These are phyloP conservation scores for Sporothrix curviconia DNA, from an alignment of 2,329 filamentous ascomycete genomes.

Conservation along the genomic window DNA sequence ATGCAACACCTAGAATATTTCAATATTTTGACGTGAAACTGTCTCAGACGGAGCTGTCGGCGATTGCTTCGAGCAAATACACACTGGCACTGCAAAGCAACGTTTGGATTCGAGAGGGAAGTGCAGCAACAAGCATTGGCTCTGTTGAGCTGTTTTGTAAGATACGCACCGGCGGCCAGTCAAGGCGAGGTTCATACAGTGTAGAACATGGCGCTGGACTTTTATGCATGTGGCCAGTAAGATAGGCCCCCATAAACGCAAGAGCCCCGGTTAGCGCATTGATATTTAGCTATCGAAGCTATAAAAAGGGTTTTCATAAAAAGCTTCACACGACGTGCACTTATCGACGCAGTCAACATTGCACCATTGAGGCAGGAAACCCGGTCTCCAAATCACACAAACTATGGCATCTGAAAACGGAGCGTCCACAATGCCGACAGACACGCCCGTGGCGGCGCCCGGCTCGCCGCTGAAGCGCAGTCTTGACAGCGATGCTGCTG, in stretches of 20 bases:
- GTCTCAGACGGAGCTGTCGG: too few relatives aligned
- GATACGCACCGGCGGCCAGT: too few relatives aligned
- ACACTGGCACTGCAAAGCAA: too few relatives aligned
- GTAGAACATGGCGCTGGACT: too few relatives aligned
- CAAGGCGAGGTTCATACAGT: not conserved
- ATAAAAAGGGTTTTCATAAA: constrained; percentile 7
- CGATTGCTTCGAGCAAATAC: too few relatives aligned
- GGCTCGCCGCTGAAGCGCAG: constrained; percentile 12
- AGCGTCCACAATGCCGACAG: not conserved
- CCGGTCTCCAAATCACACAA: not conserved
- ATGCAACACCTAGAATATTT: not conserved
- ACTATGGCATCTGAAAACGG: constrained; percentile 5
- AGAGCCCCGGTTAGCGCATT: not conserved
- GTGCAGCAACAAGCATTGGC: too few relatives aligned
- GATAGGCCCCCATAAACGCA: not conserved
- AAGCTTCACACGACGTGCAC: not conserved
- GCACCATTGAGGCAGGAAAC: too few relatives aligned
- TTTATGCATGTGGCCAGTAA: not conserved
- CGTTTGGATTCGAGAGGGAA: too few relatives aligned
- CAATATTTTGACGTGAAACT: too few relatives aligned
- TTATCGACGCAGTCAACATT: too few relatives aligned
- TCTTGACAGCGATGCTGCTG: not conserved
- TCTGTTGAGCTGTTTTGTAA: too few relatives aligned
- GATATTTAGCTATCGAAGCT: not conserved
- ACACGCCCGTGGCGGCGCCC: not conserved